Conservation (phyloP, 495 filamentous ascomycete genomes). For the Aspergillus asperescens region DNA sequence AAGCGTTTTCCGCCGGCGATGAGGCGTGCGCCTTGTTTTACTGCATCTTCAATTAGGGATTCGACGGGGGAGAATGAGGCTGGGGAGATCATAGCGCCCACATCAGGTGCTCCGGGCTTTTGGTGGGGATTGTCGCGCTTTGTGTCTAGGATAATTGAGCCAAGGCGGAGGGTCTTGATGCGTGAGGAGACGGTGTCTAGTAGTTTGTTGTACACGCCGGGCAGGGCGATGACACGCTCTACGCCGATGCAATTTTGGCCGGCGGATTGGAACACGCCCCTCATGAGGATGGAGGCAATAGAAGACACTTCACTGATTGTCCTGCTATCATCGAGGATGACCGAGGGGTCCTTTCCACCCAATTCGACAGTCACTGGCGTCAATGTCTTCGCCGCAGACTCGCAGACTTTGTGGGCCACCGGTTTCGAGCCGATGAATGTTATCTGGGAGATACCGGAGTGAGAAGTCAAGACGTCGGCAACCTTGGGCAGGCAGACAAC, state of each 20-base stretch:
- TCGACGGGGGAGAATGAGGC: constrained; percentile 66
- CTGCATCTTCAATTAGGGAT: constrained; percentile 66
- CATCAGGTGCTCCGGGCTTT: constrained; percentile 50
- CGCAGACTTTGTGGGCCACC: constrained; percentile 82
- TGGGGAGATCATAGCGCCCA: constrained; percentile 86
- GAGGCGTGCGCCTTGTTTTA: constrained; percentile 70
- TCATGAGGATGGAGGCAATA: constrained; percentile 75
- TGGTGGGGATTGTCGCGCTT: constrained; percentile 19
- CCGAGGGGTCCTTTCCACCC: constrained; percentile 92
- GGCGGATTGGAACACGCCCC: constrained; percentile 91
- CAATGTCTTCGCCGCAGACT: constrained; percentile 74
- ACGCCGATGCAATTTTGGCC: constrained; percentile 98
- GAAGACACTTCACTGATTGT: constrained; percentile 55
- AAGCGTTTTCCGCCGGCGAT: constrained; percentile 72
- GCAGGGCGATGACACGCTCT: constrained; percentile 82
- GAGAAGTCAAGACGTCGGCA: constrained; percentile 77
- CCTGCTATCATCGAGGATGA: constrained; percentile 73
- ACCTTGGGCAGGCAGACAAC: constrained; percentile 81
- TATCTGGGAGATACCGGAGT: constrained; percentile 77
- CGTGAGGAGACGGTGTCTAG: constrained; percentile 63
- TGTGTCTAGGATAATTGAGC: constrained; percentile 55
- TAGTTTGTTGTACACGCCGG: constrained; percentile 65
- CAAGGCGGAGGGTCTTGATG: constrained; percentile 66
- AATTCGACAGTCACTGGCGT: constrained; percentile 84
- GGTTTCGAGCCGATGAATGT: constrained; percentile 96